Percentiles rank a stretch among this genome's conserved stretches.
phyloP scores from a whole-genome alignment of 2,329 filamentous ascomycete genomes.

The Sporothrix pseudoabietina region DNA sequence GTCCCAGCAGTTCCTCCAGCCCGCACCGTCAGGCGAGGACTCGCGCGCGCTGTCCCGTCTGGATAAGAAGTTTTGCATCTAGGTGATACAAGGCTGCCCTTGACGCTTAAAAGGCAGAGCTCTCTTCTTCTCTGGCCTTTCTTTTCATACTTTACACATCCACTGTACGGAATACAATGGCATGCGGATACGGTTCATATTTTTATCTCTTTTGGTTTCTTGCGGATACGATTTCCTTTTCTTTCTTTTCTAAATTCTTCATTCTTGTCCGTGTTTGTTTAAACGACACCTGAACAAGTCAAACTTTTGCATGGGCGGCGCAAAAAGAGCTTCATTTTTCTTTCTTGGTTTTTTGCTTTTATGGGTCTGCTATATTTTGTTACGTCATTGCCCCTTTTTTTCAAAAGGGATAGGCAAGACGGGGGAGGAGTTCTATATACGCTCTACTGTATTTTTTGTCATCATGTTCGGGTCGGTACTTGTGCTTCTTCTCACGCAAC shows the following conservation, averaged over 20 bases:
- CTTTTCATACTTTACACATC: not conserved
- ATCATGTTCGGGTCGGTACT: not conserved
- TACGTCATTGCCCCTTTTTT: not conserved
- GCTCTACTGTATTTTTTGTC: not conserved
- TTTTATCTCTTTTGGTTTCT: not conserved
- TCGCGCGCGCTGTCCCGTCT: constrained; percentile 34
- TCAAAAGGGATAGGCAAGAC: not conserved
- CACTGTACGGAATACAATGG: not conserved
- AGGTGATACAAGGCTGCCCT: not conserved
- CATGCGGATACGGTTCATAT: constrained; percentile 1
- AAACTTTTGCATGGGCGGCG: constrained; percentile 26
- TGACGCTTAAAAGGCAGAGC: not conserved
- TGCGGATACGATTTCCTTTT: constrained; percentile 5
- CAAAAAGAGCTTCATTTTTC: constrained; percentile 13
- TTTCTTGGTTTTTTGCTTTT: not conserved
- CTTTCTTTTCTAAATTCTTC: not conserved
- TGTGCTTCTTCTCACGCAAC: not conserved
- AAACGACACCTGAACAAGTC: not conserved
- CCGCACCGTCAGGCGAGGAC: constrained; percentile 35
- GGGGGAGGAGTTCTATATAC: constrained; percentile 13
- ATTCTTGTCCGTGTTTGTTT: constrained; percentile 6
- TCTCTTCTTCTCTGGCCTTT: not conserved
- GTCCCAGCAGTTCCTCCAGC: constrained; percentile 34
- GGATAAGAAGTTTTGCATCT: constrained; percentile 41
- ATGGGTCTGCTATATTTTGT: not conserved